Percentiles rank a stretch among this genome's conserved stretches.
Evolutionary conservation across 768 basidiomycete species (phyloP).

Genomic region (Leccinum olivaceopallidum): DNA sequence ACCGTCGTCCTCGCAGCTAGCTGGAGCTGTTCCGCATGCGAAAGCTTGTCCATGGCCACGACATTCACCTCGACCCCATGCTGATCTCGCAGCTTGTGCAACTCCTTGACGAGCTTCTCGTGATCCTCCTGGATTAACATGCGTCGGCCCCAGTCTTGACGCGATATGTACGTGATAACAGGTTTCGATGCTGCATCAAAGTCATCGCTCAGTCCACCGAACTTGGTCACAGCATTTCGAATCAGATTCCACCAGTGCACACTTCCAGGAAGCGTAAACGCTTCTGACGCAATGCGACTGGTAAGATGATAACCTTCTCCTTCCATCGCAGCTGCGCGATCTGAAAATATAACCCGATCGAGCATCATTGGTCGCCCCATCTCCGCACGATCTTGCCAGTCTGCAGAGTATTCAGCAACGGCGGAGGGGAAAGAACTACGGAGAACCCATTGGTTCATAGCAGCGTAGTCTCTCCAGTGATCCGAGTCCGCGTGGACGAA

Average conservation of each 20-base stretch:
- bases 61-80: slow-evolving; percentile 89
- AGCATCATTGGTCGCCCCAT: slow-evolving; percentile 73
- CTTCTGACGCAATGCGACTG: slow-evolving; percentile 72
- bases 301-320: slow-evolving; percentile 66
- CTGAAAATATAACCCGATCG: slow-evolving; percentile 85
- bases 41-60: slow-evolving; percentile 80
- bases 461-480: slow-evolving; percentile 89
- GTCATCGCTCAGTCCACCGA: slow-evolving; percentile 56
- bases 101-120: slow-evolving; percentile 71
- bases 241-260: slow-evolving; percentile 84
- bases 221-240: slow-evolving; percentile 69
- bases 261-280: slow-evolving; percentile 75
- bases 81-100: slow-evolving; percentile 64
- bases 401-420: slow-evolving; percentile 76
- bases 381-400: slow-evolving; percentile 79
- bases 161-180: slow-evolving; percentile 91
- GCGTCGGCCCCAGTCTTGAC: slow-evolving; percentile 86
- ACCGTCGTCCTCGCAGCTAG: slow-evolving; percentile 87
- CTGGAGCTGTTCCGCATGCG: slow-evolving; percentile 75
- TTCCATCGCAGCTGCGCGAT: slow-evolving; percentile 82
- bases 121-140: slow-evolving; percentile 80
- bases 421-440: slow-evolving; percentile 79
- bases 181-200: slow-evolving; percentile 54
- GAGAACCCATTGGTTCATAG: slow-evolving; percentile 88
- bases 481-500: slow-evolving; percentile 73